Base-by-base conservation (phyloP, 1,284 basidiomycete genomes). In the Ceratobasidium sp. region DNA sequence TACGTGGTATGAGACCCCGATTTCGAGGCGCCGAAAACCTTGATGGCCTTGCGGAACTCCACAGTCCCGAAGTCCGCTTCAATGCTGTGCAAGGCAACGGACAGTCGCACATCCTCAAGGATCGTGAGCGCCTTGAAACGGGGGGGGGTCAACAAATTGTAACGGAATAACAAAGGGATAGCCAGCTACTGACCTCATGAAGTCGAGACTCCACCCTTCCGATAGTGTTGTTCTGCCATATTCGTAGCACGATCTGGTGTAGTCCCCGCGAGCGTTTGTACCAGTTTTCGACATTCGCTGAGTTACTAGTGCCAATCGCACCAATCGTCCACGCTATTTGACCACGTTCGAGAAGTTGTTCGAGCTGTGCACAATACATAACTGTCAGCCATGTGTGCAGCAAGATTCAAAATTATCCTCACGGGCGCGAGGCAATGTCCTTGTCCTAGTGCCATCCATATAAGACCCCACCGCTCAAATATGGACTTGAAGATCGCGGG, bases 261-360 rank as follows among this genome's bases (percentile, higher is more conserved):
- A 56, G 27, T n/a, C 54, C 54, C 6, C 54, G 54, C 14, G n/a
- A 11, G 54, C 54, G 54, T 7, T 24, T 11, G 27, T 56, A 56
- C 54, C 54, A 56, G 27, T 56, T 56, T 14, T 22, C 19, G 27
- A 24, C 29, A 19, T 56, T 56, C 27, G 27, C 29, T 5, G 17
- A 15, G 14, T 27, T 8, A 11, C 27, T 11, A 6, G n/a, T 56
- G 7, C 54, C 54, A 15, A 5, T 27, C 17, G 54, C 19, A 11
- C 54, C 54, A 5, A 56, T 56, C 11, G 54, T 56, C 54, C 54
- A 56, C 1, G 31, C 24, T 15, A 56, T 56, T 17, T 56, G 53
- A 15, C 53, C 15, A 6, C 6, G 27, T 15, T 56, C 53, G 2
- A 56, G n/a, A 15, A 56, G 24, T 15, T 56, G 24, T 17, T 56